Evolutionary conservation across 805 yeast genomes (phyloP).

Genomic region (Candida loeiensis): DNA sequence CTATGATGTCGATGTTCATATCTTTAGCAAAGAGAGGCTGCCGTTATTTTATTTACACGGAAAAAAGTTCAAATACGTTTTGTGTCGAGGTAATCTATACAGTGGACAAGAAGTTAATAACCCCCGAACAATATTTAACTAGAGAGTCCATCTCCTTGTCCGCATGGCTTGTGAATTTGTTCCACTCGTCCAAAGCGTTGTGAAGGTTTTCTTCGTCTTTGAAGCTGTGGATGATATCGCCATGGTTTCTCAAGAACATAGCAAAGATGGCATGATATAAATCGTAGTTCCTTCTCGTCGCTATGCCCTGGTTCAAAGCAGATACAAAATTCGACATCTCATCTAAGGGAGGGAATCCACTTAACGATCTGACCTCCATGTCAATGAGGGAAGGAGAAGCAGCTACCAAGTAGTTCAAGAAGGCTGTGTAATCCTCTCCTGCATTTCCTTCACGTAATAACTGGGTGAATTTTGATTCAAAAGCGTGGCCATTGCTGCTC

Average conservation of each 20-base stretch:
- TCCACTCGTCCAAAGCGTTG: conserved; percentile 50
- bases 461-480: conserved; percentile 73
- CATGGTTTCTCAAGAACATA: conserved; percentile 72
- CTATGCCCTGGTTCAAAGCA: conserved; percentile 63
- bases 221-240: conserved; percentile 61
- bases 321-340: conserved; percentile 65
- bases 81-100: too few relatives aligned
- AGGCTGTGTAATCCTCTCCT: conserved; percentile 39
- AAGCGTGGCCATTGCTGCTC: conserved; percentile 38
- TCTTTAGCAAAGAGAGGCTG: not conserved
- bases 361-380: conserved; percentile 79
- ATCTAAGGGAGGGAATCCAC: conserved; percentile 57
- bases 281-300: conserved; percentile 61
- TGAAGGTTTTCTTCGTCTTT: conserved; percentile 36
- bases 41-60: conserved; percentile 3
- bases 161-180: conserved; percentile 34
- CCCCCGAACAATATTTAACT: conserved; percentile 79
- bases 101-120: conserved; percentile 55
- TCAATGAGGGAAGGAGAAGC: conserved; percentile 79
- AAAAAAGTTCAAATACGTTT: conserved; percentile 3
- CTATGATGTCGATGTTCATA: conserved; percentile 39
- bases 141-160: conserved; percentile 58
- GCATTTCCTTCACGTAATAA: conserved; percentile 53
- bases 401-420: conserved; percentile 52
- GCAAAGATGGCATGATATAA: conserved; percentile 77